Conservation (phyloP, 768 basidiomycete genomes). For the Tricholoma matsutake region DNA sequence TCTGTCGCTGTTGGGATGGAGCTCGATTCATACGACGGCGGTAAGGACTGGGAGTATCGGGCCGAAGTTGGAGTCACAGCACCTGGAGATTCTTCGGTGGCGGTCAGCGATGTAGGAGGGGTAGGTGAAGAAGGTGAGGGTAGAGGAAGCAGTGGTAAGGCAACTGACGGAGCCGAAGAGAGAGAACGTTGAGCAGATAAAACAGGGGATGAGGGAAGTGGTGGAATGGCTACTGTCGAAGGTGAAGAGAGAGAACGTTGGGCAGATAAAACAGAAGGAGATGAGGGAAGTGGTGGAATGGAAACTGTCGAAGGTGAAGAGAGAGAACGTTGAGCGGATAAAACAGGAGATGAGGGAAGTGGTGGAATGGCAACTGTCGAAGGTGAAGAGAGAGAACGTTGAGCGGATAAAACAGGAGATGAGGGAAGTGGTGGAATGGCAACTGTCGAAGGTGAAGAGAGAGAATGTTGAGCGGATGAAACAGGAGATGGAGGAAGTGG, state of each 20-base stretch:
- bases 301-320: neutral
- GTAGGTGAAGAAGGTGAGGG: slow-evolving; percentile 15
- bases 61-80: slow-evolving; percentile 33
- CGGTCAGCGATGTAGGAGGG: slow-evolving; percentile 10
- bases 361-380: slow-evolving; percentile 7
- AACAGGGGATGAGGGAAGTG: slow-evolving; percentile 14
- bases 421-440: slow-evolving; percentile 11
- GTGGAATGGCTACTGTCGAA: slow-evolving; percentile 10
- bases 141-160: slow-evolving; percentile 22
- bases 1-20: slow-evolving; percentile 10
- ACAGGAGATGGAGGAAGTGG: slow-evolving; percentile 10
- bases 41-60: slow-evolving; percentile 19
- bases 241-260: slow-evolving; percentile 11
- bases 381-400: neutral
- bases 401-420: slow-evolving; percentile 2
- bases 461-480: slow-evolving; percentile 4
- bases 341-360: slow-evolving; percentile 8
- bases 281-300: slow-evolving; percentile 11
- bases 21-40: slow-evolving; percentile 9
- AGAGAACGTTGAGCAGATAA: neutral
- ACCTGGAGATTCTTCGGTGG: slow-evolving; percentile 24
- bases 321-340: neutral
- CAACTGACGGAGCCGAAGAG: neutral
- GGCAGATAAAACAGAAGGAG: slow-evolving; percentile 15
- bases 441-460: neutral